phyloP scores from a whole-genome alignment of 2,329 filamentous ascomycete species.

The Epichloe sibirici region DNA sequence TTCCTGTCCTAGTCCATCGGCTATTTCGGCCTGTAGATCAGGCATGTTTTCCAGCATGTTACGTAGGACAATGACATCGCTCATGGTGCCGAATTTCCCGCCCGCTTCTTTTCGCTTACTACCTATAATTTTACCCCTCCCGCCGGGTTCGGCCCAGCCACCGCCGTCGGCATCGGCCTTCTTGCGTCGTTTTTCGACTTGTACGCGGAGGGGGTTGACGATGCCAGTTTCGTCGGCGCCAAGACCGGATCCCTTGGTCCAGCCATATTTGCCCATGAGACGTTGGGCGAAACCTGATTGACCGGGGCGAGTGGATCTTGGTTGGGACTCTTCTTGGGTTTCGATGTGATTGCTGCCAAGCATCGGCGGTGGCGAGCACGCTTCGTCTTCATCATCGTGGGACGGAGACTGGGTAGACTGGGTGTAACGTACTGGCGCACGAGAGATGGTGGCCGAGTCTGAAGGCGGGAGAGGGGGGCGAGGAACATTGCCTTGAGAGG shows the following conservation, averaged over 20 bases:
- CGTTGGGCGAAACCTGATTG: conserved; percentile 78
- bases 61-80: conserved; percentile 67
- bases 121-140: conserved; percentile 69
- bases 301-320: conserved; percentile 56
- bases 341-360: conserved; percentile 25
- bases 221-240: conserved; percentile 77
- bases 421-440: conserved; percentile 64
- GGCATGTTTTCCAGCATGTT: conserved; percentile 79
- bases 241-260: conserved; percentile 77
- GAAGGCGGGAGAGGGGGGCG: conserved; percentile 28
- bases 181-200: conserved; percentile 79
- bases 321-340: conserved; percentile 25
- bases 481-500: conserved; percentile 16
- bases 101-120: conserved; percentile 44
- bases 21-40: conserved; percentile 65
- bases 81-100: conserved; percentile 58
- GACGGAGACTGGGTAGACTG: conserved; percentile 12
- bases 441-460: conserved; percentile 54
- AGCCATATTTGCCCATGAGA: conserved; percentile 88
- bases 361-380: conserved; percentile 34
- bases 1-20: conserved; percentile 69
- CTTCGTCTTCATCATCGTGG: conserved; percentile 28
- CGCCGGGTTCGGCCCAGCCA: conserved; percentile 58
- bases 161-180: conserved; percentile 67
- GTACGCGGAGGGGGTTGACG: conserved; percentile 62